Conservation (phyloP, 2,329 filamentous ascomycete genomes). For the Harringtonia lauricola region DNA sequence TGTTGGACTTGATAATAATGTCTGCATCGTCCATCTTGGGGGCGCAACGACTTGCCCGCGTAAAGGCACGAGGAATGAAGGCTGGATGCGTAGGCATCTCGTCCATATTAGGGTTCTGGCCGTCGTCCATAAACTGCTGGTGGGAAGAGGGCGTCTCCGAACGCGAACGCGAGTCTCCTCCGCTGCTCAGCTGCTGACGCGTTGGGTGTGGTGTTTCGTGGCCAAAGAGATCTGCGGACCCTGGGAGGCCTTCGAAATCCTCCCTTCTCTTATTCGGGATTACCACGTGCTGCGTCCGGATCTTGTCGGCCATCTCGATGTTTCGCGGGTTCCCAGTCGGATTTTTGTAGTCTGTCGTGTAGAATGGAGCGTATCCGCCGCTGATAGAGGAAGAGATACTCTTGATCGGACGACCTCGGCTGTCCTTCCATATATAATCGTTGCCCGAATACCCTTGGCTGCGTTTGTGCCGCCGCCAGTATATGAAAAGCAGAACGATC, state of each 20-base stretch:
- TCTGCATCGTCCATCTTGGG: not conserved
- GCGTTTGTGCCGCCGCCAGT: slow-evolving; percentile 33
- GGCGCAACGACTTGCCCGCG: slow-evolving; percentile 6
- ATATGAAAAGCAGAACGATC: slow-evolving; percentile 31
- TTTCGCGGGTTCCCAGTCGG: no score
- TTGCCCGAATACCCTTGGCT: slow-evolving; percentile 12
- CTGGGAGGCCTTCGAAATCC: not conserved
- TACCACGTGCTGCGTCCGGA: slow-evolving; percentile 1
- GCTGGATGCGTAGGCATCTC: slow-evolving; percentile 36
- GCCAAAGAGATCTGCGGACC: not conserved
- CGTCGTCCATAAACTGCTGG: slow-evolving; percentile 1
- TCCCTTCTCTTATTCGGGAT: not conserved
- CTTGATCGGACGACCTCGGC: not conserved
- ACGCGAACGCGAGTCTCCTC: not conserved
- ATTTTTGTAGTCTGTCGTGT: slow-evolving; percentile 21
- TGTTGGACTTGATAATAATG: not conserved
- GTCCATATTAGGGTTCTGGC: slow-evolving; percentile 3
- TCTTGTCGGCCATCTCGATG: no score
- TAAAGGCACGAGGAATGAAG: slow-evolving; percentile 26
- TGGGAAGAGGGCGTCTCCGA: not conserved
- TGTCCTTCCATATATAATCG: not conserved
- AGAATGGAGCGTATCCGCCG: slow-evolving; percentile 10
- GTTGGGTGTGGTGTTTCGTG: slow-evolving; percentile 1
- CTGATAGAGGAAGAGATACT: slow-evolving; percentile 6
- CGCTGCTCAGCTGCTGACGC: not conserved